phyloP scores from a whole-genome alignment of 345 rosid genomes.

The Dovyalis caffra region DNA sequence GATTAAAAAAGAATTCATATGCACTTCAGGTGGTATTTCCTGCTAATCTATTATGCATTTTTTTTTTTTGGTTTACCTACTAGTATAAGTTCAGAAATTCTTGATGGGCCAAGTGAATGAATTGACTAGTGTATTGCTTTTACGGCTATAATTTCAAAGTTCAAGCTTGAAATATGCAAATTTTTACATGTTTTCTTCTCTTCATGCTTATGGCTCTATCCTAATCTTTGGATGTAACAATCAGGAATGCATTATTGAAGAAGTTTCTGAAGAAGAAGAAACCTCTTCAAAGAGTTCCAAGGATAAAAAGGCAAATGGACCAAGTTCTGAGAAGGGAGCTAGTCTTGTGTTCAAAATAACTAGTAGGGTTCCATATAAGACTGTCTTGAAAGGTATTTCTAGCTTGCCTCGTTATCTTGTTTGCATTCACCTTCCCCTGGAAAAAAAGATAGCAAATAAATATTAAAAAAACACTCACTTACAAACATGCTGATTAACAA shows the following conservation, averaged over 20 bases:
- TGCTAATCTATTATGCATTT: neutral
- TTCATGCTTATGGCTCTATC: constrained; percentile 5
- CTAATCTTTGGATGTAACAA: constrained; percentile 13
- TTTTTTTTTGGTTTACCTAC: neutral
- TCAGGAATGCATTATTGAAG: constrained; percentile 92
- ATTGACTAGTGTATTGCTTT: neutral
- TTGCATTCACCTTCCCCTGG: neutral
- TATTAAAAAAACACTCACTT: neutral
- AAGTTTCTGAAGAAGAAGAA: constrained; percentile 72
- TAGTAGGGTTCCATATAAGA: constrained; percentile 88
- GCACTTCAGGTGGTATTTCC: neutral
- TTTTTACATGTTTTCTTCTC: neutral
- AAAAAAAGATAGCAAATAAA: neutral
- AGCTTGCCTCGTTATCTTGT: constrained; percentile 7
- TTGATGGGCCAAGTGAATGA: neutral
- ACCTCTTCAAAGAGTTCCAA: constrained; percentile 69
- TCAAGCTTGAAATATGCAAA: neutral
- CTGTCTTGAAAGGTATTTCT: constrained; percentile 78
- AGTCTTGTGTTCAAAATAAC: constrained; percentile 75
- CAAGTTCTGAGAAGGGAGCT: constrained; percentile 61
- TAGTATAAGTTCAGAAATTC: neutral
- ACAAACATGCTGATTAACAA: neutral
- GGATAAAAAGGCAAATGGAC: constrained; percentile 85
- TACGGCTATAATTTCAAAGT: neutral
- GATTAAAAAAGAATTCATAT: neutral